phyloP scores from a whole-genome alignment of 1,284 basidiomycete species.

The Naganishia sp. region DNA sequence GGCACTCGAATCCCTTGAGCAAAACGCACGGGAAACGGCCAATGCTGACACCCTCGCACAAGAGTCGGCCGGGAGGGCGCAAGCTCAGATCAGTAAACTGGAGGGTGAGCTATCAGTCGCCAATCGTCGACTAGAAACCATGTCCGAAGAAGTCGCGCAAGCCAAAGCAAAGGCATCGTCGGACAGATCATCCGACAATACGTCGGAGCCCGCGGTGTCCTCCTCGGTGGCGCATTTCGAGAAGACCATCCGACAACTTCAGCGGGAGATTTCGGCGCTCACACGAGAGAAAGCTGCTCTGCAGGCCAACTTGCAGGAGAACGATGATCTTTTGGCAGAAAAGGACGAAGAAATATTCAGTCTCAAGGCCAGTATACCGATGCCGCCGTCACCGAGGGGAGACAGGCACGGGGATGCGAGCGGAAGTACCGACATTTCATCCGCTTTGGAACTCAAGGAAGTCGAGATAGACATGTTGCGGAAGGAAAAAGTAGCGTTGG shows the following conservation, averaged over 20 bases:
- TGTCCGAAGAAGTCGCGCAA: constrained; percentile 4
- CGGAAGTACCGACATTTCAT: not conserved
- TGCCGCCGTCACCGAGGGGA: constrained; percentile 16
- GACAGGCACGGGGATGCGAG: not conserved
- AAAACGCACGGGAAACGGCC: not conserved
- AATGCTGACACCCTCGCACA: not conserved
- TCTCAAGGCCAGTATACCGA: constrained; percentile 27
- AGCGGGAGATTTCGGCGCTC: constrained; percentile 30
- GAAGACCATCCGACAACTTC: constrained; percentile 26
- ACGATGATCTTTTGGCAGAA: constrained; percentile 29
- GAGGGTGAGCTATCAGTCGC: constrained; percentile 10
- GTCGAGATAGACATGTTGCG: constrained; percentile 6
- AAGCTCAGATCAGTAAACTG: constrained; percentile 3
- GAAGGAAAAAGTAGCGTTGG: constrained; percentile 2
- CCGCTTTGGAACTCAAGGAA: constrained; percentile 2
- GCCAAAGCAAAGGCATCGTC: not conserved
- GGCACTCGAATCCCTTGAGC: not conserved
- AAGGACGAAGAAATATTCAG: constrained; percentile 32
- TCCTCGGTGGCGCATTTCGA: constrained; percentile 26
- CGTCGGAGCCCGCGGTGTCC: not conserved
- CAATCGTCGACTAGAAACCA: not conserved
- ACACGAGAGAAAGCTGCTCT: constrained; percentile 29
- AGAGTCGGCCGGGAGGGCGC: not conserved
- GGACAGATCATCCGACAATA: not conserved
- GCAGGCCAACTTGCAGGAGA: constrained; percentile 28